Evolutionary conservation across 495 filamentous ascomycete species (phyloP), one percentile per base, ranked within the genome.

Genomic region (Penicillium herquei): DNA sequence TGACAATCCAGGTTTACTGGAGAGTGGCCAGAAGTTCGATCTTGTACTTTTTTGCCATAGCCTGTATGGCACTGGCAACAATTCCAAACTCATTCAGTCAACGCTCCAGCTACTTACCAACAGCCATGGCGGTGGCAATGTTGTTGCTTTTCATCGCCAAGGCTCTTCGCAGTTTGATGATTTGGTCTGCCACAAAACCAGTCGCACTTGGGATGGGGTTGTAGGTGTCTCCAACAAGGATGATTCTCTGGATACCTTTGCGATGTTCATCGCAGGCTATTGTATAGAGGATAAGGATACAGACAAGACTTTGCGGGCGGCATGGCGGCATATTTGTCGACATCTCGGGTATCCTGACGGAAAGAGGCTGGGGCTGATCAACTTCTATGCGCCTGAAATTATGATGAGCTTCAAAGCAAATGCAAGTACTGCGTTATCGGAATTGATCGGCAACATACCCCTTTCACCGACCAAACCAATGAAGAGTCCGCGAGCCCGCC

Each of bases 11-110:
- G 21, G 21, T 26, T 26, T 26, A 26, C 21, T 26, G 21, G 2
- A 0, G 7, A 13, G 12, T 1, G 9, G 41, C n/a, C 64, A 76
- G 54, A 79, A 72, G 60, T 85, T 73, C 66, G 76, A 87, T 63
- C 52, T 84, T 58, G 67, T 87, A 52, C 64, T 86, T 49, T 83
- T 86, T 67, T 85, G 81, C 64, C 83, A 86, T 69, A 83, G 83
- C 70, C 80, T 85, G 78, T 84, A 87, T 58, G 79, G 81, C 65
- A 79, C 86, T 79, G 74, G 78, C 9, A 73, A 74, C 33, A 79
- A 81, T 63, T 59, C 51, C 42, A 70, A 26, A 51, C 75, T 76
- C 60, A 77, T 86, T 58, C 62, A 79, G 64, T 60, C 51, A 33
- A 76, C 80, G 41, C 70, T 85, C 44, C 58, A 72, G 49, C 73